phyloP scores from a whole-genome alignment of 75 land plant species.

The Cryptomeria japonica region DNA sequence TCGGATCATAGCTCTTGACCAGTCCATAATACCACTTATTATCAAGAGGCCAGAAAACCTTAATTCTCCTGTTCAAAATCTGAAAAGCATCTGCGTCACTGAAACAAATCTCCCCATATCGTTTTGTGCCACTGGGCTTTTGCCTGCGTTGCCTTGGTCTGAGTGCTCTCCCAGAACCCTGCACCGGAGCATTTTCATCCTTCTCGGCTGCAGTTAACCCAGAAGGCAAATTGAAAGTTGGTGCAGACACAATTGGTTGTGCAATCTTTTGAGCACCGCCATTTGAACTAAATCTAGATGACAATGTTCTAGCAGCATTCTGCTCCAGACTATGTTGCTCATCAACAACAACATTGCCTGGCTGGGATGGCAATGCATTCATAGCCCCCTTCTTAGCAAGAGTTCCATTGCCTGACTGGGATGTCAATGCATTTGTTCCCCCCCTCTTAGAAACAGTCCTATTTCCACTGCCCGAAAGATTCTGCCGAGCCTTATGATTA shows the following conservation, averaged over 20 bases:
- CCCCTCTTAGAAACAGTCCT: not conserved
- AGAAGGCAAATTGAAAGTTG: not conserved
- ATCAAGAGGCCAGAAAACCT: slow-evolving; percentile 95
- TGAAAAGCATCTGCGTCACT: slow-evolving; percentile 55
- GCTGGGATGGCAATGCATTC: not conserved
- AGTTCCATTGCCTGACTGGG: not conserved
- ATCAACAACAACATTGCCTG: slow-evolving; percentile 12
- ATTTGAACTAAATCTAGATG: slow-evolving; percentile 60
- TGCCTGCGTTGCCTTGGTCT: slow-evolving; percentile 48
- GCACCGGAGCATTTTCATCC: slow-evolving; percentile 19
- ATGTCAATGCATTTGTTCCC: not conserved
- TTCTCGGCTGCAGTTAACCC: not conserved
- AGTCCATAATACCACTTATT: slow-evolving; percentile 81
- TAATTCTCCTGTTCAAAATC: slow-evolving; percentile 69
- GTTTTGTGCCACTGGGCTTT: slow-evolving; percentile 29
- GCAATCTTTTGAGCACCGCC: slow-evolving; percentile 21
- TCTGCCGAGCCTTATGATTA: slow-evolving; percentile 7
- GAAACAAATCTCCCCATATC: slow-evolving; percentile 62
- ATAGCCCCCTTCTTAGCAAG: not conserved
- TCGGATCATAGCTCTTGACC: slow-evolving; percentile 66
- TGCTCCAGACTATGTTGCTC: slow-evolving; percentile 71
- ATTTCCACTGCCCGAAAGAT: not conserved
- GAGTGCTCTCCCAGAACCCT: slow-evolving; percentile 41
- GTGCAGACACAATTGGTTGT: slow-evolving; percentile 22
- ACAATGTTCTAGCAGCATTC: slow-evolving; percentile 77